Conservation (phyloP, 306 rosid species). For the Vicia sativa region DNA sequence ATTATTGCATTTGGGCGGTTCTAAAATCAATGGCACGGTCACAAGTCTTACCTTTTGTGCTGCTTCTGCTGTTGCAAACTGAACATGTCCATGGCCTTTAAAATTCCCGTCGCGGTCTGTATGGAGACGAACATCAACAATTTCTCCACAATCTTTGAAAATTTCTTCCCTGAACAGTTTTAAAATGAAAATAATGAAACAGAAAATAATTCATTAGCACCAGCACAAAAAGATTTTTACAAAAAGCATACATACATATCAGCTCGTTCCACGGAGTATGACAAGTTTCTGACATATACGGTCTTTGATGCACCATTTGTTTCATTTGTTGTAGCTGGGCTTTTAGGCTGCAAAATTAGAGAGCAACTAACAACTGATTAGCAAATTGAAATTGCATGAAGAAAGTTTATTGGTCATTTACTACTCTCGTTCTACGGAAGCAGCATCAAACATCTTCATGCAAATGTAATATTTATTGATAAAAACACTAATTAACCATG, state of each 20-base stretch:
- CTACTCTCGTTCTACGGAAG: slow-evolving; percentile 43
- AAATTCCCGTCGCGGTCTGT: slow-evolving; percentile 54
- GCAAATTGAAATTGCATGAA: background rate
- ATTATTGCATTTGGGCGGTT: slow-evolving; percentile 14
- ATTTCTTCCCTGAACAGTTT: slow-evolving; percentile 57
- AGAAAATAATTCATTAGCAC: slow-evolving; percentile 8
- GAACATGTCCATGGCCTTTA: slow-evolving; percentile 79
- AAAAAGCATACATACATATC: slow-evolving; percentile 66
- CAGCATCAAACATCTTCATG: slow-evolving; percentile 58
- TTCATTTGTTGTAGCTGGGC: slow-evolving; percentile 46
- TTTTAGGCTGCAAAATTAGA: slow-evolving; percentile 59
- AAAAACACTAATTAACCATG: slow-evolving; percentile 2
- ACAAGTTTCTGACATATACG: slow-evolving; percentile 62
- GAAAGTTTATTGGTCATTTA: slow-evolving; percentile 29
- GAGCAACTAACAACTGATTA: slow-evolving; percentile 3
- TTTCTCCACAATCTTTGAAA: slow-evolving; percentile 66
- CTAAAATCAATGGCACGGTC: background rate
- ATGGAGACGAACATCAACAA: slow-evolving; percentile 65
- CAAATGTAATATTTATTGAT: background rate
- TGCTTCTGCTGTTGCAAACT: slow-evolving; percentile 65
- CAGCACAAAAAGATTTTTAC: background rate
- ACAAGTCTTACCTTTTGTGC: slow-evolving; percentile 58
- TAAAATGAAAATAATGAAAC: slow-evolving; percentile 8
- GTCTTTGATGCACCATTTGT: slow-evolving; percentile 48
- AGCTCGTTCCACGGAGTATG: slow-evolving; percentile 48